Base-by-base conservation (phyloP, 441 rosid species). In the Eutrema salsugineum region DNA sequence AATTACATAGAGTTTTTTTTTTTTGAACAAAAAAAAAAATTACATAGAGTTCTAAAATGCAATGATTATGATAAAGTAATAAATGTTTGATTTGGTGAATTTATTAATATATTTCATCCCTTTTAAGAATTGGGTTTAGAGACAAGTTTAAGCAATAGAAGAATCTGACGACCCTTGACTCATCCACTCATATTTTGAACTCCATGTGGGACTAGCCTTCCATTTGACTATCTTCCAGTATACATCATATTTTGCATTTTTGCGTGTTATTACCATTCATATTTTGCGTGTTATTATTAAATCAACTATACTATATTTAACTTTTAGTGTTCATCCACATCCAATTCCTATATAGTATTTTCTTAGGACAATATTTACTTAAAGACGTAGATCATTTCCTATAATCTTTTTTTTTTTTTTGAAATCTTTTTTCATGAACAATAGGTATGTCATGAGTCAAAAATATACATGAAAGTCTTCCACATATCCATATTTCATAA, bases 161-260 rank as follows among this genome's bases (percentile, higher is more conserved):
- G 79, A 81, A 84, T 83, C 75, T 66, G 48, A 82, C 49, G 83
- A 81, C 80, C 86, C 82, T 89, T 86, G 97, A 91, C 95, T 81
- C 82, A 11, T 79, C 91, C 97, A 91, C 97, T 84, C 65, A 71
- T 55, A 51, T 78, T 71, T 78, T 83, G 89, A 86, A 86, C 80
- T 80, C 81, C 83, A 87, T 78, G 68, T 78, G 58, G 68, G 72
- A 77, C 44, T 50, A 62, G 56, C 66, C 51, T 76, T 65, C 39
- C 35, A 57, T 63, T 76, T 64, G 32, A 69, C 46, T 58, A 47
- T 30, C 6, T 53, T 60, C 63, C 27, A 11, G 20, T 50, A 38
- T 49, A 42, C 56, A 38, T 56, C 19, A 30, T 59, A 20, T 40
- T 30, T 66, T 49, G 49, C 43, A 15, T 54, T 40, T 30, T 66